Conservation (phyloP, 2,329 filamentous ascomycete species). For the Geosmithia flava region DNA sequence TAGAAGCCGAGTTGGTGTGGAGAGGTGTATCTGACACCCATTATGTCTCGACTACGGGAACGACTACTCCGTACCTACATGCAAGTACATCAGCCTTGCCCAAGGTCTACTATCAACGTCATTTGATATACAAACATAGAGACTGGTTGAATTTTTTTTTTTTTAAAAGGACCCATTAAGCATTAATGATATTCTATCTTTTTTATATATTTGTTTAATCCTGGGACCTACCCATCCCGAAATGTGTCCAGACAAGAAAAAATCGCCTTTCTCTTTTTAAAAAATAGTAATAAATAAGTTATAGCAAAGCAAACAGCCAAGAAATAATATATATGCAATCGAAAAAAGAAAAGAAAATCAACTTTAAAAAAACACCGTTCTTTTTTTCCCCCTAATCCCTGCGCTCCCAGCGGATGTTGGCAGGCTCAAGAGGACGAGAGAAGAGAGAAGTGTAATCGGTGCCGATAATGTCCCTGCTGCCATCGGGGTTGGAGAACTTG, state of each 20-base stretch:
- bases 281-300: not conserved
- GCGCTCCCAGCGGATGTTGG: slow-evolving; percentile 64
- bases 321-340: not conserved
- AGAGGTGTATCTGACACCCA: no score
- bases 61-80: no score
- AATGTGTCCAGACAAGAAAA: not conserved
- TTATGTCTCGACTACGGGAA: no score
- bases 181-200: not conserved
- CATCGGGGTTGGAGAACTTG: slow-evolving; percentile 66
- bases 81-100: not conserved
- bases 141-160: not conserved
- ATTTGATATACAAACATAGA: no score
- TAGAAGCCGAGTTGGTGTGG: no score
- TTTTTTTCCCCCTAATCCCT: slow-evolving; percentile 24
- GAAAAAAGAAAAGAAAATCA: not conserved
- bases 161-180: not conserved
- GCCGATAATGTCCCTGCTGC: slow-evolving; percentile 54
- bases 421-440: slow-evolving; percentile 59
- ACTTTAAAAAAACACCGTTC: not conserved
- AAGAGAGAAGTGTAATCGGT: slow-evolving; percentile 62
- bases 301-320: not conserved
- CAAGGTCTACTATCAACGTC: no score
- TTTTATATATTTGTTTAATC: not conserved
- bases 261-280: not conserved
- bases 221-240: not conserved